These are phyloP conservation scores for Metschnikowia shivogae DNA, from an alignment of 805 yeast species.

Conservation along the genomic window DNA sequence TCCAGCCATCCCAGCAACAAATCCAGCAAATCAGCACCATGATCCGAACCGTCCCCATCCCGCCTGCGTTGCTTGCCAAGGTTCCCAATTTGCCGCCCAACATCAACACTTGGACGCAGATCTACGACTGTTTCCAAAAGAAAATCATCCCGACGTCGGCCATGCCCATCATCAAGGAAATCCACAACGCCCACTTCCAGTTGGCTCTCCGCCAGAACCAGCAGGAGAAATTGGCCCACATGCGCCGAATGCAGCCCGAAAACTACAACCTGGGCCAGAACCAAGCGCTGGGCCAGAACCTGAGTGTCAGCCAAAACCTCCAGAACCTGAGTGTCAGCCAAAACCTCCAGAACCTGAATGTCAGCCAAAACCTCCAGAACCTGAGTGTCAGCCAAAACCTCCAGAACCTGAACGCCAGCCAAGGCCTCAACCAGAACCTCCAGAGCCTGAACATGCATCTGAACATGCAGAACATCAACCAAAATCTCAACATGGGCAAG, in stretches of 20 bases:
- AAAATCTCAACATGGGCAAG: slow-evolving; percentile 6
- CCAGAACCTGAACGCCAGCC: background rate
- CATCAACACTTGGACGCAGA: slow-evolving; percentile 76
- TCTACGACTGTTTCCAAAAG: slow-evolving; percentile 58
- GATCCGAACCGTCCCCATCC: slow-evolving; percentile 67
- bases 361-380: no score
- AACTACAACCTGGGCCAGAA: slow-evolving; percentile 5
- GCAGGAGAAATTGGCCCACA: slow-evolving; percentile 31
- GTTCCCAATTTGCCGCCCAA: slow-evolving; percentile 77
- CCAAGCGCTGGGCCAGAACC: no score
- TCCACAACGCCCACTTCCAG: slow-evolving; percentile 65
- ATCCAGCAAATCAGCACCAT: slow-evolving; percentile 37
- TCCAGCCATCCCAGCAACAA: slow-evolving; percentile 25
- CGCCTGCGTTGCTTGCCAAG: slow-evolving; percentile 57
- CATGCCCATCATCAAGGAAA: slow-evolving; percentile 57
- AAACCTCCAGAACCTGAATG: background rate
- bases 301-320: background rate
- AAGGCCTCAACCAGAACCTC: background rate
- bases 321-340: no score
- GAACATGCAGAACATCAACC: slow-evolving; percentile 12
- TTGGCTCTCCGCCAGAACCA: slow-evolving; percentile 49
- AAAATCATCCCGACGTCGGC: slow-evolving; percentile 56
- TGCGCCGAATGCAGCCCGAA: slow-evolving; percentile 12
- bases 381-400: background rate
- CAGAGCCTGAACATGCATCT: background rate